Evolutionary conservation across 2,329 filamentous ascomycete species (phyloP).

Genomic region (Stemphylium vesicarium): DNA sequence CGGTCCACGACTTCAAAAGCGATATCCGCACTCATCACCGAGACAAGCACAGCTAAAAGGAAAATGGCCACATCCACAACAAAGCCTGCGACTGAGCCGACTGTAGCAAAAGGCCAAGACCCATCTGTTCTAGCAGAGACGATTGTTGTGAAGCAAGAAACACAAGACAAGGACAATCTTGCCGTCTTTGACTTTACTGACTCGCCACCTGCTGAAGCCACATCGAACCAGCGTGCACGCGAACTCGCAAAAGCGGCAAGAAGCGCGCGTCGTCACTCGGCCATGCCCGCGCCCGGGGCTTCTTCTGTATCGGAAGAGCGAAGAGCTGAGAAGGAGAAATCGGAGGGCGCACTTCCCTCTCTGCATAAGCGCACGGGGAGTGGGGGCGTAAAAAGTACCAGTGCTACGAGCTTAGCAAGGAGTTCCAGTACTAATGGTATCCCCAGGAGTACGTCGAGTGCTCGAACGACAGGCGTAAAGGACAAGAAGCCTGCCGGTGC

Average conservation of each 20-base stretch:
- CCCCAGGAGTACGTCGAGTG: slow-evolving; percentile 15
- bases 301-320: slow-evolving; percentile 17
- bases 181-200: slow-evolving; percentile 50
- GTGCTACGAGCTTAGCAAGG: slow-evolving; percentile 12
- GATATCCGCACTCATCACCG: slow-evolving; percentile 43
- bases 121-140: slow-evolving; percentile 2
- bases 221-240: slow-evolving; percentile 26
- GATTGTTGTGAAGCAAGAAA: slow-evolving; percentile 18
- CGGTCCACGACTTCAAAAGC: slow-evolving; percentile 41
- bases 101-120: slow-evolving; percentile 5
- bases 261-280: slow-evolving; percentile 43
- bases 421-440: slow-evolving; percentile 21
- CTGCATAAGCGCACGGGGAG: slow-evolving; percentile 39
- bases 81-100: slow-evolving; percentile 9
- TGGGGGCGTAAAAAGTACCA: slow-evolving; percentile 29
- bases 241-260: slow-evolving; percentile 40
- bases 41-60: slow-evolving; percentile 36
- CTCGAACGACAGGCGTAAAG: slow-evolving; percentile 19
- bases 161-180: slow-evolving; percentile 34
- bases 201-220: slow-evolving; percentile 36
- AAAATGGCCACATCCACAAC: slow-evolving; percentile 15
- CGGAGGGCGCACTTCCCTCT: slow-evolving; percentile 26
- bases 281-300: slow-evolving; percentile 26
- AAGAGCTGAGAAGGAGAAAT: slow-evolving; percentile 21
- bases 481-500: slow-evolving; percentile 20